Evolutionary conservation across 2,329 filamentous ascomycete species (phyloP), one percentile per base, ranked within the genome.

Genomic region (Colletotrichum noveboracense): DNA sequence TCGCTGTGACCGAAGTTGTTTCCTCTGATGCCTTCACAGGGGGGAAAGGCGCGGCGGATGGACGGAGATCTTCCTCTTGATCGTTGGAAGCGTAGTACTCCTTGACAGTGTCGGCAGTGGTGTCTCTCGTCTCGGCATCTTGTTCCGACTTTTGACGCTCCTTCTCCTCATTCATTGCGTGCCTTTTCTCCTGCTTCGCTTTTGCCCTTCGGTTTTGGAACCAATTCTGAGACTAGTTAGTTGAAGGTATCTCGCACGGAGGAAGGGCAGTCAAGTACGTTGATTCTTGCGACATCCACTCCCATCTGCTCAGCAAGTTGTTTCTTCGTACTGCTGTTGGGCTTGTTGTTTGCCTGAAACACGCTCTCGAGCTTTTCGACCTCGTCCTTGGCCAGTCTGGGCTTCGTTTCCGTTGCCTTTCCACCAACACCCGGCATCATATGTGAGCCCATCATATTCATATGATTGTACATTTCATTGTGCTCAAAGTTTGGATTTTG

Each of bases 201-300:
- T 92, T 90, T 69, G 92, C 91, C 67, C 92, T 88, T 75, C 92
- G 87, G 80, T 93, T 93, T 79, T 93, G 92, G 80, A 93, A 93
- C 92, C 92, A 93, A 80, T 93, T 93, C 91, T 93, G 68, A 12
- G 26, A 36, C 21, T 21, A 38, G 82, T 87, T 80, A 87, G 84
- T 75, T 21, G 21, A 43, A 24, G 66, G 48, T 14, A 13, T 18
- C 13, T 9, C 36, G 30, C 56, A n/a, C 26, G 18, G 8, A n/a
- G 26, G 66, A 77, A 79, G 38, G 80, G 77, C 65, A 56, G 34
- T 26, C 26, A 48, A 56, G 55, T 84, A 93, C 91, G 79, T 93
- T 93, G 78, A 93, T 93, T 77, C 91, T 87, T 21, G 91, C 88
- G 78, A 91, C 87, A 77, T 93, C 91, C n/a, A 93, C 89, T 68